Evolutionary conservation across 345 rosid species (phyloP).

Genomic region (Durio zibethinus): DNA sequence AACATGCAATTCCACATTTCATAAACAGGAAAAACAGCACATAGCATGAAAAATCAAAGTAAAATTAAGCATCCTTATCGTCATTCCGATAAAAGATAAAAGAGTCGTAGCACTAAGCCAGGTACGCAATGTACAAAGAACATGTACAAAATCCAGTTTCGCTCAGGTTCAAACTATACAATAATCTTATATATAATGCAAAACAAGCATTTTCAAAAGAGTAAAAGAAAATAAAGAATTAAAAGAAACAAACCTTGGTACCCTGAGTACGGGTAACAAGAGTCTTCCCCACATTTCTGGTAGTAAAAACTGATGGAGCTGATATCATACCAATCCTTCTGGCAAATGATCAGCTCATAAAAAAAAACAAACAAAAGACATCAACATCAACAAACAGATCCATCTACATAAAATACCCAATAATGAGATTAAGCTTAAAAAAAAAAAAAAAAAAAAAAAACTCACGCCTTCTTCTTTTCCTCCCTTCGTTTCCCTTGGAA

Average conservation of each 20-base stretch:
- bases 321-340: constrained; percentile 97
- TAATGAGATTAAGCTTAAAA: not conserved
- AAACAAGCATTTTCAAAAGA: not conserved
- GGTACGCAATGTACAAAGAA: not conserved
- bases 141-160: not conserved
- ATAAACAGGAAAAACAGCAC: not conserved
- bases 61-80: not conserved
- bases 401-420: not conserved
- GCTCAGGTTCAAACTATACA: not conserved
- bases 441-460: not conserved
- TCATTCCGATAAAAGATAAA: not conserved
- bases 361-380: not conserved
- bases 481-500: constrained; percentile 97
- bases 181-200: not conserved
- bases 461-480: constrained; percentile 97
- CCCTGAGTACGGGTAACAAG: constrained; percentile 95
- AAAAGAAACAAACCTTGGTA: constrained; percentile 54
- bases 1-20: not conserved
- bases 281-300: constrained; percentile 80
- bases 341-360: constrained; percentile 82
- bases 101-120: not conserved
- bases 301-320: constrained; percentile 75
- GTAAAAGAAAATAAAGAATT: not conserved
- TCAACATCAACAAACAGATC: not conserved
- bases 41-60: not conserved